Evolutionary conservation across 805 yeast genomes (phyloP), one percentile per base, ranked within the genome.

Genomic region (Kazachstania africana): DNA sequence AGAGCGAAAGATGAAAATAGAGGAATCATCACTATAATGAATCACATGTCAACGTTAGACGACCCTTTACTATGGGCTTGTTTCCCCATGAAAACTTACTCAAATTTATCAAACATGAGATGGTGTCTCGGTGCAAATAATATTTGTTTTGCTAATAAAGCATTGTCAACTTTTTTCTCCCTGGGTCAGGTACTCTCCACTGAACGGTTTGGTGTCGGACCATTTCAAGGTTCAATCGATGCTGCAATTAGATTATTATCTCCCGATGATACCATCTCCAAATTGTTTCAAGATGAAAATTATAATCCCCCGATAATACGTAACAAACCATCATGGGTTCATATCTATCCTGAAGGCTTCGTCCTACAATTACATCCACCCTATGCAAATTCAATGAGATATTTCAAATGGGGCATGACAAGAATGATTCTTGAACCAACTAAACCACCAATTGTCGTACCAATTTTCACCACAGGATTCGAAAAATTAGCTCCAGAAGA

Each of bases 81-180:
- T 22, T 62, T 87, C 36, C 95, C 96, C 0, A 67, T 76, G 70
- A 64, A 72, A 24, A 71, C 70, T 43, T 79, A 72, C 43, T 55
- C 61, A 10, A 70, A 73, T 34, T 59, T 80, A 12, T 79, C 75
- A 39, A 68, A 71, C 32, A 72, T 84, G 33, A 66, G 98, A 47
- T 88, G 97, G 97, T 87, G 95, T 4, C 63, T 91, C 34, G 98
- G 94, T 0, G 98, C 98, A 8, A 72, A 78, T 31, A 87, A 91
- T 52, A 72, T 88, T 24, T 88, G 97, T 51, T 88, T 91, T 56
- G 68, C 73, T 16, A 70, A 62, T 37, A 57, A 55, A 16, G 44
- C 64, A 3, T 51, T 68, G 2, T 55, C 74, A 6, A 64, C 48
- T 14, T 87, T 84, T 50, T 88, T 88, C 62, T 73, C 85, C 16